Evolutionary conservation across 345 rosid genomes (phyloP).

Genomic region (Corymbia maculata): DNA sequence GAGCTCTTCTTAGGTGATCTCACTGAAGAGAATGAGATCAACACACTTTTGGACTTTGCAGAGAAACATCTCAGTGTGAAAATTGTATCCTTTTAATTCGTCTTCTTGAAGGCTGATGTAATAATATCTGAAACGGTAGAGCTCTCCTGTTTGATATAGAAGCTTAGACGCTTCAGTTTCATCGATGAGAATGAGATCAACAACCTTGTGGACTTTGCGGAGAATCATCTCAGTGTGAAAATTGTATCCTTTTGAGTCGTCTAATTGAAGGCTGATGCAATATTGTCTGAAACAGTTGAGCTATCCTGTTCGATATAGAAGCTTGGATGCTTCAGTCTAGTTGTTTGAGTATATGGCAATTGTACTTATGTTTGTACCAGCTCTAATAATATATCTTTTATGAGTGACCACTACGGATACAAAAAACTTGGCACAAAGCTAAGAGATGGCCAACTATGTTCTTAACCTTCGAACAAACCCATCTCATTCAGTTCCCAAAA

Average conservation of each 20-base stretch:
- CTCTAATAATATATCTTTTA: not conserved
- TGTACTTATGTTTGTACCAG: not conserved
- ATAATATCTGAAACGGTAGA: not conserved
- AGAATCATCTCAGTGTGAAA: not conserved
- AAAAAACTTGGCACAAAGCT: not conserved
- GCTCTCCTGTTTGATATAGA: not conserved
- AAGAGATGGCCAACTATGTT: not conserved
- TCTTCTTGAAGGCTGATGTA: not conserved
- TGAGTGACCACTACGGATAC: not conserved
- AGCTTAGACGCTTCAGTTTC: not conserved
- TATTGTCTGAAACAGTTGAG: not conserved
- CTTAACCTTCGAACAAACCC: not conserved
- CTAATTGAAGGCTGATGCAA: not conserved
- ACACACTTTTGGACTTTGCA: not conserved
- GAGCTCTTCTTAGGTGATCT: too few species aligned
- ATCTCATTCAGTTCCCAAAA: not conserved
- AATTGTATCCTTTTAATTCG: not conserved
- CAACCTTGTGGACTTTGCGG: not conserved
- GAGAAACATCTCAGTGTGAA: not conserved
- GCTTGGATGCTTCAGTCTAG: not conserved
- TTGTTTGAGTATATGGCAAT: not conserved
- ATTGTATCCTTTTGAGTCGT: not conserved
- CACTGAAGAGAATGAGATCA: not conserved
- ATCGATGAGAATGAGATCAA: constrained; percentile 4
- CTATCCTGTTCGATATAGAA: not conserved